Evolutionary conservation across 441 rosid species (phyloP).

Genomic region (Erysimum pusillum): DNA sequence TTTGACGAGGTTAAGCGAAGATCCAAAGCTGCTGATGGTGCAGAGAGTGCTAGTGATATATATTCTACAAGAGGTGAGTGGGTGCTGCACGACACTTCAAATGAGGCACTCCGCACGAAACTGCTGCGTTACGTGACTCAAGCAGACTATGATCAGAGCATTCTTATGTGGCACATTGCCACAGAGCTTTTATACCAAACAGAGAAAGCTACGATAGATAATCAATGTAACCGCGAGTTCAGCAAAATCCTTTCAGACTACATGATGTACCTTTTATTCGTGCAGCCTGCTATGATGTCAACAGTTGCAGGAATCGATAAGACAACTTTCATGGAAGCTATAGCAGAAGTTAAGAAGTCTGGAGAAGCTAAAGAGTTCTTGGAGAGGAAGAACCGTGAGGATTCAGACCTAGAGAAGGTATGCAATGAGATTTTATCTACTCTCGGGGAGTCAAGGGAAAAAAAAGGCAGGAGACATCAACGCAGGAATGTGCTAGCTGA

Average conservation of each 20-base stretch:
- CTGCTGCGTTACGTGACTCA: background rate
- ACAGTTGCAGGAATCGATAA: conserved; percentile 1
- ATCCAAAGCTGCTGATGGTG: background rate
- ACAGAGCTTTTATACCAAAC: background rate
- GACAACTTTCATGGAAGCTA: background rate
- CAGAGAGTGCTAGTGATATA: background rate
- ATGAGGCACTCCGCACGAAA: background rate
- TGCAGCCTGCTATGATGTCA: background rate
- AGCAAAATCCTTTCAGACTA: conserved; percentile 4
- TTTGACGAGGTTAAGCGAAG: background rate
- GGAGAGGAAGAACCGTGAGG: background rate
- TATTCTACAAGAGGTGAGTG: background rate
- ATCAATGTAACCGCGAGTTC: background rate
- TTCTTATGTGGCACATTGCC: background rate
- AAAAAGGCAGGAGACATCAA: background rate
- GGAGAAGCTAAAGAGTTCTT: background rate
- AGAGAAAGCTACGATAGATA: background rate
- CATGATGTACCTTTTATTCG: background rate
- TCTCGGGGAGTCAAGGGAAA: background rate
- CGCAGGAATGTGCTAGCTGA: background rate
- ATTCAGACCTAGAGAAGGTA: background rate
- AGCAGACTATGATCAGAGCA: conserved; percentile 1
- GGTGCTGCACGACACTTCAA: background rate
- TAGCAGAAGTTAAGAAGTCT: background rate
- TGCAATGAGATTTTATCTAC: background rate